Evolutionary conservation across 345 rosid species (phyloP).

Genomic region (Eucalyptus lansdowneana): DNA sequence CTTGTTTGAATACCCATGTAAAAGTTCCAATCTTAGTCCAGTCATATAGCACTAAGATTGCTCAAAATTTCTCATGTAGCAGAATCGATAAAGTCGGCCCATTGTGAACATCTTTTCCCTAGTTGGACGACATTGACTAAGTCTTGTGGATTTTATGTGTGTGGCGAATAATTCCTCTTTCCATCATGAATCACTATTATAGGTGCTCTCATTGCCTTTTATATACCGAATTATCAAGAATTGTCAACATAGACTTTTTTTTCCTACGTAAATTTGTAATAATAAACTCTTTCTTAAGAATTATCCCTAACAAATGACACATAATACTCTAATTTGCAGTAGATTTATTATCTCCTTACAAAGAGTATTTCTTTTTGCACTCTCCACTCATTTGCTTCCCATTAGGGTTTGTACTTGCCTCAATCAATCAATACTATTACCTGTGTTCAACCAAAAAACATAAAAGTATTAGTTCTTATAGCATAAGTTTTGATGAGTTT

Average conservation of each 20-base stretch:
- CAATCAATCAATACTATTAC: background rate
- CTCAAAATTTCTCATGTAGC: background rate
- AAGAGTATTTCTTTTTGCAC: background rate
- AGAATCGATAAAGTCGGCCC: background rate
- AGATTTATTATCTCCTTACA: background rate
- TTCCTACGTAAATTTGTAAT: background rate
- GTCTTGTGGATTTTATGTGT: background rate
- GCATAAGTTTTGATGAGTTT: too few species aligned
- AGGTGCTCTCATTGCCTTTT: background rate
- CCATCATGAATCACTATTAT: background rate
- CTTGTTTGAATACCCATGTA: background rate
- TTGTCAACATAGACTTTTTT: background rate
- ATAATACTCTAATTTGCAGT: background rate
- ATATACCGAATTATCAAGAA: background rate
- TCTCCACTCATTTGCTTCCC: background rate
- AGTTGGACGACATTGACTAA: background rate
- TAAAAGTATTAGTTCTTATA: background rate
- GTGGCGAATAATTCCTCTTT: background rate
- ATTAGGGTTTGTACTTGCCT: background rate
- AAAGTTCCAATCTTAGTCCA: background rate
- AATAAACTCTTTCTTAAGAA: background rate
- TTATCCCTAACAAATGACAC: background rate
- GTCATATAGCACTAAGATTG: background rate
- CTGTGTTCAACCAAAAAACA: background rate
- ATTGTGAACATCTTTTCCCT: background rate